Evolutionary conservation across 108 stramenopile species (phyloP), one percentile per base, ranked within the genome.

Genomic region (Nitzschia inconspicua): DNA sequence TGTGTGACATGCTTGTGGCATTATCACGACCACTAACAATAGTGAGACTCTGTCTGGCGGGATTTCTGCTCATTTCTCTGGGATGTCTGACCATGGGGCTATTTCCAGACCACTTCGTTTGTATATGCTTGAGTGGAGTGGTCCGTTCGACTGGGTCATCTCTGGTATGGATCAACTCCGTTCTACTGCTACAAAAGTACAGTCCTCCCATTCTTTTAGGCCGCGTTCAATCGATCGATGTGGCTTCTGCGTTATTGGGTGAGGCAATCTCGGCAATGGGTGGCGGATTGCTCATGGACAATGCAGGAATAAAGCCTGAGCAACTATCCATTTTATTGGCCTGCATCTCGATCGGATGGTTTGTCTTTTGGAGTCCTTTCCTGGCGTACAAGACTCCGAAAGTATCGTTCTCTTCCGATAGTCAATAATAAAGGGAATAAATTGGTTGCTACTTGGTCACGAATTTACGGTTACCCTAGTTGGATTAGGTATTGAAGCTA

Each of bases 221-320:
- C 1, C 80, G 88, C 23, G 78, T 86, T 9, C 51, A 71, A 63
- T 56, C 82, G 13, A 50, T 81, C 0, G 88, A 89, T 43, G 84
- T 63, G 49, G 83, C 82, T 14, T 24, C 84, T 37, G 88, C 85
- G 35, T 63, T 79, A 30, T 36, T 79, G 2, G 58, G 49, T 6
- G 88, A 89, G 75, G 59, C 78, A 18, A 40, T 67, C 1, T 68
- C 83, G 4, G 85, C 84, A 22, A 56, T 77, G 32, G 22, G 47
- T 4, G 63, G 60, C 41, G 88, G 88, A 5, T 19, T 68, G 3
- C 44, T 86, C 9, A 71, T 77, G 67, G 88, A 89, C 49, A 31
- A 73, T 13, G 25, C 18, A n/a, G 34, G 7, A 23, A 11, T 54
- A n/a, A 23, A 19, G 36, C 43, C 53, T 9, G 34, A 34, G 7